Conservation (phyloP, 345 rosid species). For the Eucalyptus sp. region DNA sequence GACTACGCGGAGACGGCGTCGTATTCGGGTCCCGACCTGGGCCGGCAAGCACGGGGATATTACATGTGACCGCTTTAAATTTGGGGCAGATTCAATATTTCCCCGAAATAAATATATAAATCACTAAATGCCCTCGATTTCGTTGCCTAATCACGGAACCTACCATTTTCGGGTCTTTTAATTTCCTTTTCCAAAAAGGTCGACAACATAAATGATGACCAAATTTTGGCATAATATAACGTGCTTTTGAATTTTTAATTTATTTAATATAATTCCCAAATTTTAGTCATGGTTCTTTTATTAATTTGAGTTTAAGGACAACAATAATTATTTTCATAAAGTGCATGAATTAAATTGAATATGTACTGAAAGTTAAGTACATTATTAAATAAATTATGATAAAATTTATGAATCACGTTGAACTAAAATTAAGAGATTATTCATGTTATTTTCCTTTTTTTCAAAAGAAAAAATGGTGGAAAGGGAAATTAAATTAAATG, state of each 20-base stretch:
- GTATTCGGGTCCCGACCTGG: conserved; percentile 11
- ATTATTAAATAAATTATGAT: too few species aligned
- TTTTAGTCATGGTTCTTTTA: accelerated
- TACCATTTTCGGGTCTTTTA: background rate
- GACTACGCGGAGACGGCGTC: conserved; percentile 15
- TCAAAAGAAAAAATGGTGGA: background rate
- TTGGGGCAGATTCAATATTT: background rate
- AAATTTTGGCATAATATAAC: accelerated
- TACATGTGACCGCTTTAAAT: conserved; percentile 19
- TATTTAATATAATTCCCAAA: accelerated
- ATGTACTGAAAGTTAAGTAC: accelerated
- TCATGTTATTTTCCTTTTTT: accelerated
- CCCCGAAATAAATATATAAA: background rate
- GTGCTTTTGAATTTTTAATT: too few species aligned
- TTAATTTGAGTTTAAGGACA: too few species aligned
- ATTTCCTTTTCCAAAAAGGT: background rate
- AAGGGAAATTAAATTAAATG: background rate
- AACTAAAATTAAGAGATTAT: accelerated
- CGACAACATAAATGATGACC: too few species aligned
- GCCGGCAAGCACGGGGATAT: conserved; percentile 39
- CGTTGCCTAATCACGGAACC: background rate
- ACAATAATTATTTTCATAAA: too few species aligned
- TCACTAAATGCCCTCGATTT: background rate
- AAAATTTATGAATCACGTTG: too few species aligned
- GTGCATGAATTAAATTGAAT: too few species aligned